phyloP scores from a whole-genome alignment of 345 rosid species.

The Pugionium cornutum region DNA sequence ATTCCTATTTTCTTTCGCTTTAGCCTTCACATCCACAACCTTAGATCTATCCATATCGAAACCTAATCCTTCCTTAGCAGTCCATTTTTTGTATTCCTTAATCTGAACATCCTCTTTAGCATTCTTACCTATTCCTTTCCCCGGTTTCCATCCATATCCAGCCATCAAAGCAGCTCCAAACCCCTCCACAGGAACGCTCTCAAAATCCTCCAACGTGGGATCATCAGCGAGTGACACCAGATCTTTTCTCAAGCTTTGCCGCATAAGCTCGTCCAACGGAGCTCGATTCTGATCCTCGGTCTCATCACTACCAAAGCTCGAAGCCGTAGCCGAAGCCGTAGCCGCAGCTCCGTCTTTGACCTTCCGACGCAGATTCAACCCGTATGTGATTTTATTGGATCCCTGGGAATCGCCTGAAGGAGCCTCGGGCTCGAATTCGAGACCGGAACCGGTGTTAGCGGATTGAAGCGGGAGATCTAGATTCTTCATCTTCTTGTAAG shows the following conservation, averaged over 20 bases:
- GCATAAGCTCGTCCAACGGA: constrained; percentile 42
- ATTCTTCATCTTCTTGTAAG: constrained; percentile 64
- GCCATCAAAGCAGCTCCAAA: constrained; percentile 68
- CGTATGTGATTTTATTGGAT: constrained; percentile 47
- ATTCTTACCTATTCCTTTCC: constrained; percentile 78
- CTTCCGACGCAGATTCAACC: constrained; percentile 56
- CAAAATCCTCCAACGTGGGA: constrained; percentile 31
- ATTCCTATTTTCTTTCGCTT: constrained; percentile 10
- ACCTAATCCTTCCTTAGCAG: constrained; percentile 63
- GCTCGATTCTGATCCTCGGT: constrained; percentile 17
- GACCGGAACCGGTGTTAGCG: constrained; percentile 40
- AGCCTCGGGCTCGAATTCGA: constrained; percentile 53
- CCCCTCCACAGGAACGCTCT: too few species aligned
- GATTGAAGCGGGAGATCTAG: constrained; percentile 51
- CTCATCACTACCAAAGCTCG: not conserved
- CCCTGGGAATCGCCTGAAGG: constrained; percentile 29
- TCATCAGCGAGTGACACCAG: constrained; percentile 61
- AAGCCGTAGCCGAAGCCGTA: not conserved
- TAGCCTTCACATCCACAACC: constrained; percentile 27
- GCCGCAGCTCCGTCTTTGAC: not conserved
- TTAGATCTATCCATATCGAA: constrained; percentile 34
- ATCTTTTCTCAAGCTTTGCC: constrained; percentile 55
- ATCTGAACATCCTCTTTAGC: constrained; percentile 68
- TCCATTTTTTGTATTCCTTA: constrained; percentile 55
- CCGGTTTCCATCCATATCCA: constrained; percentile 85